A percentile compares a stretch with the other conserved stretches of the same genome.
Conservation (phyloP, 305 asterid species). For the Fraxinus ornus region DNA sequence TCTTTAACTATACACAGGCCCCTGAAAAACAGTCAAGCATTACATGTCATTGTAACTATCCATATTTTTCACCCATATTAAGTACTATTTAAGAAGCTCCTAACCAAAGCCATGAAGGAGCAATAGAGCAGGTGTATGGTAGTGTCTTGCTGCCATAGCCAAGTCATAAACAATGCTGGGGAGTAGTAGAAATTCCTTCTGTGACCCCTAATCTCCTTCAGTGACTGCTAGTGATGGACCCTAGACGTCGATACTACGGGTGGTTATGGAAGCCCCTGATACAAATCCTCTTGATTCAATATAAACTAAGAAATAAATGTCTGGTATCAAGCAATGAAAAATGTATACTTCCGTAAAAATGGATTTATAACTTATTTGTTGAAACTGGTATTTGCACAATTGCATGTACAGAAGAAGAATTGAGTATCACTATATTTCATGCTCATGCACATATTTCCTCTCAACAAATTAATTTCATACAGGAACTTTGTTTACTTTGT, state of each 20-base stretch:
- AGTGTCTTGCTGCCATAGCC: not conserved
- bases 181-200: not conserved
- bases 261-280: not conserved
- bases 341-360: not conserved
- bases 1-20: not conserved
- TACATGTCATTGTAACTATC: not conserved
- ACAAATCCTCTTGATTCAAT: not conserved
- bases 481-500: not conserved
- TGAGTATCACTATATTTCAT: not conserved
- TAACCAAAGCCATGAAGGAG: not conserved
- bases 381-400: not conserved
- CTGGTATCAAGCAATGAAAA: not conserved
- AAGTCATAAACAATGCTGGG: not conserved
- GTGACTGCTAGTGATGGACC: not conserved
- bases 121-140: not conserved
- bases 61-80: not conserved
- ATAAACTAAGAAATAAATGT: not conserved
- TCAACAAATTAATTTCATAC: not conserved
- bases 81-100: not conserved
- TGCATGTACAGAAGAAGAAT: not conserved
- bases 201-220: not conserved
- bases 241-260: not conserved
- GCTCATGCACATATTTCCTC: not conserved
- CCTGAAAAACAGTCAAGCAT: not conserved
- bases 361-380: not conserved